Conservation (phyloP, 2,329 filamentous ascomycete species). For the Didymella arachidicola region DNA sequence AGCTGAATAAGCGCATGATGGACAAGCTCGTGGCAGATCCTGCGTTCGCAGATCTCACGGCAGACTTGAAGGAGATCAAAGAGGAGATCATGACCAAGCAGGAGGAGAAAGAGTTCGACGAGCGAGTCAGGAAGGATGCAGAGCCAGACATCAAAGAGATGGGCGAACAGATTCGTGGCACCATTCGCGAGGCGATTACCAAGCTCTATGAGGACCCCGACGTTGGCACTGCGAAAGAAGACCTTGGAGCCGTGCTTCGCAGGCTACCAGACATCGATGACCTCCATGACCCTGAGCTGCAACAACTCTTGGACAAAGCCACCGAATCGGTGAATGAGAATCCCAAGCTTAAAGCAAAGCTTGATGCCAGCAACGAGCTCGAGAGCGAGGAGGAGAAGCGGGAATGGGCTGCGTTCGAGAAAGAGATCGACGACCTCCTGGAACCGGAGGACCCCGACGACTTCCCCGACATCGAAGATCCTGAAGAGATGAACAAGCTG, state of each 20-base stretch:
- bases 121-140: constrained; percentile 19
- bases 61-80: constrained; percentile 41
- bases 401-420: constrained; percentile 17
- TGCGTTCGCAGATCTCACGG: constrained; percentile 39
- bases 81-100: constrained; percentile 26
- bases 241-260: constrained; percentile 36
- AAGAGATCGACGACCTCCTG: constrained; percentile 20
- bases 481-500: constrained; percentile 34
- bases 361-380: constrained; percentile 23
- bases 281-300: constrained; percentile 33
- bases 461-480: constrained; percentile 9
- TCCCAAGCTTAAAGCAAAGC: constrained; percentile 32
- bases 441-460: constrained; percentile 18
- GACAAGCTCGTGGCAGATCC: constrained; percentile 43
- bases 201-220: constrained; percentile 43
- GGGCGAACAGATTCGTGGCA: constrained; percentile 26
- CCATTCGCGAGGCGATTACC: constrained; percentile 33
- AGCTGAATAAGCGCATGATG: constrained; percentile 37
- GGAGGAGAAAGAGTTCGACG: constrained; percentile 9
- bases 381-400: constrained; percentile 22
- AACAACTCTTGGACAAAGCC: constrained; percentile 30
- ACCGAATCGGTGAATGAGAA: constrained; percentile 35
- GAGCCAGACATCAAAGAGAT: constrained; percentile 29
- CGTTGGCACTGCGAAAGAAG: constrained; percentile 30
- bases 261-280: constrained; percentile 33